These are phyloP conservation scores for Rhodotorula glutinis DNA, from an alignment of 1,284 basidiomycete species.

Conservation along the genomic window DNA sequence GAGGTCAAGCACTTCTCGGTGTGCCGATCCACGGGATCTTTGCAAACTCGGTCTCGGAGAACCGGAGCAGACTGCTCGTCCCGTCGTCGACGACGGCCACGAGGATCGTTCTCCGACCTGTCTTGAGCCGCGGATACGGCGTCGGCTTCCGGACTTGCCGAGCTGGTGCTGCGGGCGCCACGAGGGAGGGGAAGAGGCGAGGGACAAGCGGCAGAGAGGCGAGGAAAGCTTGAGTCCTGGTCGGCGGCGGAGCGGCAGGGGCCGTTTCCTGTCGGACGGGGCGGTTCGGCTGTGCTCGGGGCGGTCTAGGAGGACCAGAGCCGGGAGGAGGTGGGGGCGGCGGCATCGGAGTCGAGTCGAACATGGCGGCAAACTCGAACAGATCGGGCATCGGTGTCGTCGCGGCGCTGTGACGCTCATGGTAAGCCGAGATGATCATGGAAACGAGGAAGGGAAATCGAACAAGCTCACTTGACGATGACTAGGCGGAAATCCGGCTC, in stretches of 20 bases:
- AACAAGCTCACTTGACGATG: conserved; percentile 59
- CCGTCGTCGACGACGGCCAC: conserved; percentile 88
- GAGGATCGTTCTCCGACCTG: conserved; percentile 77
- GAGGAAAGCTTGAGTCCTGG: neutral
- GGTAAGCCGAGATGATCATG: neutral
- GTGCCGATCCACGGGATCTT: conserved; percentile 58
- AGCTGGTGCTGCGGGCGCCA: neutral
- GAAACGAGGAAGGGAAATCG: neutral
- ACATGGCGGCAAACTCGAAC: conserved; percentile 63
- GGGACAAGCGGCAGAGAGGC: conserved; percentile 8
- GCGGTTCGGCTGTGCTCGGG: neutral
- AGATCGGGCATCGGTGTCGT: conserved; percentile 70
- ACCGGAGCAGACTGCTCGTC: conserved; percentile 81
- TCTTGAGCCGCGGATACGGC: conserved; percentile 59
- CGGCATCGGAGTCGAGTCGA: conserved; percentile 56
- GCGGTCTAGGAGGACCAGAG: conserved; percentile 4
- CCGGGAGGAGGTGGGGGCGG: conserved; percentile 10
- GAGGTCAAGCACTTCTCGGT: neutral
- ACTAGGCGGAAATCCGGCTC: conserved; percentile 83
- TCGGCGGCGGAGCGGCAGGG: neutral
- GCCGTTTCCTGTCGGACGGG: neutral
- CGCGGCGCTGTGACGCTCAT: conserved; percentile 57
- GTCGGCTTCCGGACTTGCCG: conserved; percentile 34
- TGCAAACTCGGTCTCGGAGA: conserved; percentile 80
- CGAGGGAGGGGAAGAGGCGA: conserved; percentile 24